Conservation (phyloP, 352 stramenopile genomes). For the Blastocystis hominis region DNA sequence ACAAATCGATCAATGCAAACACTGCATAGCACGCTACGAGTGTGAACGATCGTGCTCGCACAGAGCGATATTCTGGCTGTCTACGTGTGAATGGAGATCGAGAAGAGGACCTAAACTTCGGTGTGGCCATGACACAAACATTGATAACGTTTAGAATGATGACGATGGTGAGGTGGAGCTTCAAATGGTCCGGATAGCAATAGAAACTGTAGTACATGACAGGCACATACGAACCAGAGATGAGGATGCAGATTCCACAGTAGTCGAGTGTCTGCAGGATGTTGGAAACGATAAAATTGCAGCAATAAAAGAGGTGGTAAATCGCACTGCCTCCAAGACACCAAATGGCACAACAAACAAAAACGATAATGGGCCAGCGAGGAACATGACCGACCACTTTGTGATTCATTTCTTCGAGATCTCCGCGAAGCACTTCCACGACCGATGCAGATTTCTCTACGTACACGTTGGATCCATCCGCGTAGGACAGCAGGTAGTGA, state of each 20-base stretch:
- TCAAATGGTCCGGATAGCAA: constrained; percentile 23
- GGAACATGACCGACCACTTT: constrained; percentile 1
- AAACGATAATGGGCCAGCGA: constrained; percentile 56
- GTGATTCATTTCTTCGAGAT: not conserved
- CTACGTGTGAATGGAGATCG: not conserved
- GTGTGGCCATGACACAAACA: constrained; percentile 51
- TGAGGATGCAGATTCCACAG: constrained; percentile 57
- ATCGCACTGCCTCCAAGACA: constrained; percentile 36
- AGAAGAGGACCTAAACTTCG: constrained; percentile 28
- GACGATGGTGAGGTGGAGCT: constrained; percentile 50
- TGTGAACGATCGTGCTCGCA: constrained; percentile 33
- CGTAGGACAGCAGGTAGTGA: constrained; percentile 4
- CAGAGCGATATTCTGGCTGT: constrained; percentile 18
- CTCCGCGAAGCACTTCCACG: not conserved
- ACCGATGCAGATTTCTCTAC: not conserved
- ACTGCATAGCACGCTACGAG: constrained; percentile 44
- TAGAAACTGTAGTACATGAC: constrained; percentile 58
- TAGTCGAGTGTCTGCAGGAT: constrained; percentile 55
- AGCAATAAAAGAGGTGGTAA: constrained; percentile 46
- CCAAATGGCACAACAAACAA: constrained; percentile 41
- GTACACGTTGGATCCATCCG: not conserved
- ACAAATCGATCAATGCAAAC: constrained; percentile 1
- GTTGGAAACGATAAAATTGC: constrained; percentile 19
- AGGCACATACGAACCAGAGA: constrained; percentile 53
- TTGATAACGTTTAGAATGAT: constrained; percentile 39